These are phyloP conservation scores for Babesia ovata DNA, from an alignment of 169 alveolate genomes.

Conservation along the genomic window DNA sequence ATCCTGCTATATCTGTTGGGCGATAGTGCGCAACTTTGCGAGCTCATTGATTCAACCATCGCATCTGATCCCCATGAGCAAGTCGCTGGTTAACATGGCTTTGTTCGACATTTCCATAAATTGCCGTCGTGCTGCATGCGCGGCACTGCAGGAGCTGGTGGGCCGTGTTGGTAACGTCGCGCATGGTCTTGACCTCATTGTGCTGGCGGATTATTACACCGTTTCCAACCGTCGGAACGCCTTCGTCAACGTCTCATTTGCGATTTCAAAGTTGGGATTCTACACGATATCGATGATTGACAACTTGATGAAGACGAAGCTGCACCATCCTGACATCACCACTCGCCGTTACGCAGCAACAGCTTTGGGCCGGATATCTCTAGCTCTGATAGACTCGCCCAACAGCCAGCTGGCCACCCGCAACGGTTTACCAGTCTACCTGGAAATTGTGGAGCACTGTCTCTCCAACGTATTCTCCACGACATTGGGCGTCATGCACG, in stretches of 20 bases:
- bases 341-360: slow-evolving; percentile 50
- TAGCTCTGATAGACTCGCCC: slow-evolving; percentile 32
- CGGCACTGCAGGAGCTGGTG: slow-evolving; percentile 64
- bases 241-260: slow-evolving; percentile 35
- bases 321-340: slow-evolving; percentile 54
- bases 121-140: slow-evolving; percentile 63
- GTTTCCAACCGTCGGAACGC: slow-evolving; percentile 51
- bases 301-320: slow-evolving; percentile 42
- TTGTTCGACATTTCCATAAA: slow-evolving; percentile 57
- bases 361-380: slow-evolving; percentile 30
- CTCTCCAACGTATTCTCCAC: slow-evolving; percentile 2
- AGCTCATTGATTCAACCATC: slow-evolving; percentile 11
- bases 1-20: slow-evolving; percentile 67
- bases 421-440: slow-evolving; percentile 24
- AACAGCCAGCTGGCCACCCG: slow-evolving; percentile 29
- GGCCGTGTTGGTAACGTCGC: slow-evolving; percentile 59
- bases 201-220: slow-evolving; percentile 48
- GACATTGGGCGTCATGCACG: slow-evolving; percentile 42
- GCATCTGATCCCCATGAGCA: slow-evolving; percentile 44
- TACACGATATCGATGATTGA: slow-evolving; percentile 57
- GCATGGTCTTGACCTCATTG: slow-evolving; percentile 48
- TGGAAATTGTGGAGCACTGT: slow-evolving; percentile 22
- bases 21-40: slow-evolving; percentile 38
- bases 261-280: slow-evolving; percentile 40
- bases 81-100: slow-evolving; percentile 52